Conservation (phyloP, 352 stramenopile species). For the Phytopythium boreale region DNA sequence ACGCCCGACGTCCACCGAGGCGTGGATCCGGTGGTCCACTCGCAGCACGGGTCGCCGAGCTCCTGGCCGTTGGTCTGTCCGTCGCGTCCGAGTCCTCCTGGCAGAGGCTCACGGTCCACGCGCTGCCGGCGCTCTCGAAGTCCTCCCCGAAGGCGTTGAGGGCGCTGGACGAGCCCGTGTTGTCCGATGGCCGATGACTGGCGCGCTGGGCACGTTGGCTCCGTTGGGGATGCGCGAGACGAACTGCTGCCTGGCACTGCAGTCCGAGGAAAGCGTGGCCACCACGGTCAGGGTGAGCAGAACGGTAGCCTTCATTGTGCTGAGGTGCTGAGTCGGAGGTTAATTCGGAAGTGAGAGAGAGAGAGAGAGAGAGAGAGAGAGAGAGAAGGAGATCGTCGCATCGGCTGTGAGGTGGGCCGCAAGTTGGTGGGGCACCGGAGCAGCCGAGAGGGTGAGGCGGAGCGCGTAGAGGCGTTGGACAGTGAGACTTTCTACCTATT, state of each 20-base stretch:
- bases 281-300: not conserved
- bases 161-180: slow-evolving; percentile 8
- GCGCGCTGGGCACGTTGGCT: slow-evolving; percentile 27
- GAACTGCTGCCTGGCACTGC: slow-evolving; percentile 15
- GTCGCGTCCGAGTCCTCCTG: slow-evolving; percentile 66
- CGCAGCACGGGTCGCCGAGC: slow-evolving; percentile 80
- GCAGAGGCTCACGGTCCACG: slow-evolving; percentile 36
- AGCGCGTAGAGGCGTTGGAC: not conserved
- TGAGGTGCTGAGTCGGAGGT: not conserved
- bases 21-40: slow-evolving; percentile 23
- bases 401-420: too few species aligned
- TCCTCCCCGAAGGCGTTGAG: slow-evolving; percentile 31
- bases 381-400: not conserved
- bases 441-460: not conserved
- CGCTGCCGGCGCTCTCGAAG: slow-evolving; percentile 24
- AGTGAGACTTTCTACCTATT: not conserved
- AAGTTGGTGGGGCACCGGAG: too few species aligned
- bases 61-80: slow-evolving; percentile 83
- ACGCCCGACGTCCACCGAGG: slow-evolving; percentile 18
- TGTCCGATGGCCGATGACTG: slow-evolving; percentile 34
- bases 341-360: not conserved
- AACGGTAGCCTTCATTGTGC: slow-evolving; percentile 4
- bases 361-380: not conserved
- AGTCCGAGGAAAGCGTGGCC: slow-evolving; percentile 4
- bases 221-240: slow-evolving; percentile 33